phyloP scores from a whole-genome alignment of 2,329 filamentous ascomycete genomes.

The Orbilia oligospora region DNA sequence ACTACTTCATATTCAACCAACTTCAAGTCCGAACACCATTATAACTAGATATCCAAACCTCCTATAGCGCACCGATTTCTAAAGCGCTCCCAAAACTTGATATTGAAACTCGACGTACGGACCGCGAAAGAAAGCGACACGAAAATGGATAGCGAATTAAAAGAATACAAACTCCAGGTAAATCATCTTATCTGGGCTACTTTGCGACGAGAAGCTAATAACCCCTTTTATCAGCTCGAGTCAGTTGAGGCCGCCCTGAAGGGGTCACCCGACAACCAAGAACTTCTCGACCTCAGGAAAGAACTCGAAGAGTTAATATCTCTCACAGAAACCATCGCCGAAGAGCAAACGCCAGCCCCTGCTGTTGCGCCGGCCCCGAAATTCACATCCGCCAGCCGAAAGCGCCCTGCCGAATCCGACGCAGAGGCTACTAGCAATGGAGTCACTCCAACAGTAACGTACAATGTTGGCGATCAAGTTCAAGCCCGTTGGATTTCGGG shows the following conservation, averaged over 20 bases:
- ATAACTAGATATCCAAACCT: slow-evolving; percentile 1
- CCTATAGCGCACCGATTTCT: not conserved
- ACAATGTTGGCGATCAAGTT: slow-evolving; percentile 84
- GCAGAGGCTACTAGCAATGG: slow-evolving; percentile 66
- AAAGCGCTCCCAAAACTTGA: not conserved
- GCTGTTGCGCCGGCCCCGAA: slow-evolving; percentile 67
- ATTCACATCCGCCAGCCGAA: slow-evolving; percentile 59
- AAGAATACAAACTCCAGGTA: slow-evolving; percentile 75
- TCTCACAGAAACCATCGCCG: slow-evolving; percentile 83
- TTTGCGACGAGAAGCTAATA: slow-evolving; percentile 50
- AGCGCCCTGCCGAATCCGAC: slow-evolving; percentile 67
- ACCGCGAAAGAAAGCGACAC: not conserved
- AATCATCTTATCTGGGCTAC: slow-evolving; percentile 42
- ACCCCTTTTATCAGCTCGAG: slow-evolving; percentile 74
- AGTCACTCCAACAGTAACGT: slow-evolving; percentile 70
- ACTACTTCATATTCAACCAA: not conserved
- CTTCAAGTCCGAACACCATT: not conserved
- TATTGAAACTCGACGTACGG: slow-evolving; percentile 6
- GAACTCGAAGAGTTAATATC: slow-evolving; percentile 87
- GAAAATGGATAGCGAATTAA: slow-evolving; percentile 69
- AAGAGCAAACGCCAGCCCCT: slow-evolving; percentile 79
- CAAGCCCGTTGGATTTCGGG: slow-evolving; percentile 91
- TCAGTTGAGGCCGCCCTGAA: slow-evolving; percentile 81
- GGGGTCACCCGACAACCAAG: slow-evolving; percentile 83
- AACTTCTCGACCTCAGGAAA: slow-evolving; percentile 81